Percentiles rank a stretch among this genome's conserved stretches.
phyloP scores from a whole-genome alignment of 768 basidiomycete species.

The Suillus variegatus region DNA sequence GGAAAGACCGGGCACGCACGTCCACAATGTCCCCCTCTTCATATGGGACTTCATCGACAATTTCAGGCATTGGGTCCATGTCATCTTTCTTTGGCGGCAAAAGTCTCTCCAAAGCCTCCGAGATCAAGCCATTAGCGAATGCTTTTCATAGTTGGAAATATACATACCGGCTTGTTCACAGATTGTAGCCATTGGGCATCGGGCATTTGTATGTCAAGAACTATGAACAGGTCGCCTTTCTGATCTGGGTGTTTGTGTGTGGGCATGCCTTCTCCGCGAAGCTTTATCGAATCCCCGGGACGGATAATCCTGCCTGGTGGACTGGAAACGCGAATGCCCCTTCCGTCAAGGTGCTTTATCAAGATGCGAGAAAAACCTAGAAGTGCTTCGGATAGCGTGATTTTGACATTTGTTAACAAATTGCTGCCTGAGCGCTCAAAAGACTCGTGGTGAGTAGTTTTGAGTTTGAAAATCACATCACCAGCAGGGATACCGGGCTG shows the following conservation, averaged over 20 bases:
- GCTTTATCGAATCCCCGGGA: slow-evolving; percentile 68
- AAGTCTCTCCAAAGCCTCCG: slow-evolving; percentile 61
- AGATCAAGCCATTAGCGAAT: slow-evolving; percentile 12
- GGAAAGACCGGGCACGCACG: slow-evolving; percentile 80
- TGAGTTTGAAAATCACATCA: slow-evolving; percentile 86
- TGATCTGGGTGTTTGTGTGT: slow-evolving; percentile 59
- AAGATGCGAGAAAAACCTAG: slow-evolving; percentile 93
- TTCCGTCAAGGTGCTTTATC: slow-evolving; percentile 90
- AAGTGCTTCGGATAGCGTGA: slow-evolving; percentile 92
- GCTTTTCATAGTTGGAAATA: not conserved
- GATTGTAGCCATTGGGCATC: slow-evolving; percentile 70
- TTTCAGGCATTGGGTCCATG: slow-evolving; percentile 67
- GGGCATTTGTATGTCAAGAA: slow-evolving; percentile 90
- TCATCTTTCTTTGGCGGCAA: slow-evolving; percentile 79
- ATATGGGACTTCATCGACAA: slow-evolving; percentile 69
- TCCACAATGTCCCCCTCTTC: slow-evolving; percentile 80
- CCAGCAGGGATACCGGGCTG: slow-evolving; percentile 87
- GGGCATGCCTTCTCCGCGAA: slow-evolving; percentile 92
- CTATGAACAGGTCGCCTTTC: slow-evolving; percentile 82
- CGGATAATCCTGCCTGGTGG: slow-evolving; percentile 78
- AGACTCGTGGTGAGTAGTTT: slow-evolving; percentile 65
- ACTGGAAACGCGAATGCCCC: slow-evolving; percentile 79
- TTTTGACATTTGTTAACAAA: slow-evolving; percentile 75
- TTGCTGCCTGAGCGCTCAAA: slow-evolving; percentile 86
- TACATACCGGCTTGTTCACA: slow-evolving; percentile 58